Conservation (phyloP, 306 rosid species). For the Cercis canadensis region DNA sequence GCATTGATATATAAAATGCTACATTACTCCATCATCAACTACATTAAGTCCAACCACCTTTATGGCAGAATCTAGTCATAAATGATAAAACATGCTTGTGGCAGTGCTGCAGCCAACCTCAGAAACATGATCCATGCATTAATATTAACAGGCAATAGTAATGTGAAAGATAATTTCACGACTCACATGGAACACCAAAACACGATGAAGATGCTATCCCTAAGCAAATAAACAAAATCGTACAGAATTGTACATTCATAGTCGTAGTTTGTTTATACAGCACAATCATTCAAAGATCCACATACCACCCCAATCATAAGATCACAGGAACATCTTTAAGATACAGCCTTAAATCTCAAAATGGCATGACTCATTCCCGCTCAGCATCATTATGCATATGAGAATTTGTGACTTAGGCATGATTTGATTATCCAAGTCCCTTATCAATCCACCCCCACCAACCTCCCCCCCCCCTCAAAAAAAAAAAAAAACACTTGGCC, state of each 20-base stretch:
- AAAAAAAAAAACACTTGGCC: neutral
- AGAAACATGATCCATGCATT: neutral
- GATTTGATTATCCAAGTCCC: too few species aligned
- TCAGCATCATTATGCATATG: neutral
- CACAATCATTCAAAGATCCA: neutral
- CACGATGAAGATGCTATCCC: too few species aligned
- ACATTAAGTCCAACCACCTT: neutral
- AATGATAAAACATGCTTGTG: neutral
- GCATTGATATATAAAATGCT: neutral
- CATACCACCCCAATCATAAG: neutral
- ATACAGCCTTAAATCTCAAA: neutral
- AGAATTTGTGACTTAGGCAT: too few species aligned
- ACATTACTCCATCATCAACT: conserved; percentile 3
- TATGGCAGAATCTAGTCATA: neutral
- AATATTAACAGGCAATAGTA: neutral
- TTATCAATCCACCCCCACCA: neutral
- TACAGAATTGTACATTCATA: neutral
- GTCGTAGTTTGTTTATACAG: neutral
- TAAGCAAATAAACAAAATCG: neutral
- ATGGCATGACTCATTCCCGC: neutral
- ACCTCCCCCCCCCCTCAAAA: neutral
- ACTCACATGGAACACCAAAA: too few species aligned
- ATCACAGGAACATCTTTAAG: neutral
- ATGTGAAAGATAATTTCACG: neutral
- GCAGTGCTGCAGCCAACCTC: neutral